phyloP scores from a whole-genome alignment of 257 asterid genomes.

The Striga asiatica region DNA sequence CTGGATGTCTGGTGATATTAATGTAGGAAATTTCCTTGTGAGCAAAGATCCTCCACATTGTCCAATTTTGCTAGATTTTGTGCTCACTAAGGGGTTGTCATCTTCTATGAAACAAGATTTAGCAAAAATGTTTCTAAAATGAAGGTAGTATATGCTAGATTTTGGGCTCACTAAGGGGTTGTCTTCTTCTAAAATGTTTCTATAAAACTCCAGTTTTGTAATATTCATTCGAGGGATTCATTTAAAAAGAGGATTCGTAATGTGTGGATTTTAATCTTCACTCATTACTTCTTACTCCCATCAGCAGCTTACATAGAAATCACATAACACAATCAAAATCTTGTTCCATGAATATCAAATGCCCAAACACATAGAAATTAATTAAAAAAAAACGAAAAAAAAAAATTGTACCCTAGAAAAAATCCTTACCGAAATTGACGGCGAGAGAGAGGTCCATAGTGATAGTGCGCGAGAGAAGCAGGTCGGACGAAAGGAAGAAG shows the following conservation, averaged over 20 bases:
- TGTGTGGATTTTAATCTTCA: not conserved
- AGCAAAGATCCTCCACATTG: constrained; percentile 90
- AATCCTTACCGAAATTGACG: no score
- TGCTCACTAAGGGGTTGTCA: constrained; percentile 82
- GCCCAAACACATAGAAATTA: no score
- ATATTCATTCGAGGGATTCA: not conserved
- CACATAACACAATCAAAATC: no score
- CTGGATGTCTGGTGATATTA: constrained; percentile 17
- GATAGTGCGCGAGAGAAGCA: no score
- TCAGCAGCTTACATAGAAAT: constrained; percentile 1
- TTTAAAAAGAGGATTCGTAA: not conserved
- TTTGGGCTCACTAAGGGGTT: constrained; percentile 11
- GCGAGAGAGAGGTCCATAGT: no score
- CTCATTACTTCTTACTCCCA: not conserved
- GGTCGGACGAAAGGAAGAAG: no score
- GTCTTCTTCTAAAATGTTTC: no score
- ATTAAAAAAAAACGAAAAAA: no score
- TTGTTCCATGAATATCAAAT: no score
- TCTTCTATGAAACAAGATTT: constrained; percentile 67
- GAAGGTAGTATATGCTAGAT: not conserved
- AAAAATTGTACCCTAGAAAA: no score
- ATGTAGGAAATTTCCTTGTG: constrained; percentile 88
- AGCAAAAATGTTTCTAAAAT: constrained; percentile 78
- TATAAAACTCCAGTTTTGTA: not conserved
- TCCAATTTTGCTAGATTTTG: constrained; percentile 90